phyloP scores from a whole-genome alignment of 202 grass and related monocot genomes.

The Digitaria exilis region DNA sequence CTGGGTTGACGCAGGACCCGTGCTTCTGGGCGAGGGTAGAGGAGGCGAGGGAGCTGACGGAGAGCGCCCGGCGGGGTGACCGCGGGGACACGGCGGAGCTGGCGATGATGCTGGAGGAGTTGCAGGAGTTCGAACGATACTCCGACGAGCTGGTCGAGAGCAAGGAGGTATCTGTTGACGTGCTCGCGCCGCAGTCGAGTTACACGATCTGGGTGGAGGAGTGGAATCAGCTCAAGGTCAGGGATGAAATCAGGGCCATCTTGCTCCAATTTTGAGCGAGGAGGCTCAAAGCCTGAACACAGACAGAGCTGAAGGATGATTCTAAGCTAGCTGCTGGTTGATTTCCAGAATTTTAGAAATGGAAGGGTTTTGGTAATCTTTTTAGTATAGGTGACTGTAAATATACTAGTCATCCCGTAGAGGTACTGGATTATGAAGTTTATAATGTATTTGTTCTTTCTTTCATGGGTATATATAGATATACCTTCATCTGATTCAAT shows the following conservation, averaged over 20 bases:
- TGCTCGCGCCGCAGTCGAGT: constrained; percentile 83
- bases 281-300: not conserved
- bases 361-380: not conserved
- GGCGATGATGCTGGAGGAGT: constrained; percentile 40
- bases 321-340: constrained; percentile 1
- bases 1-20: constrained; percentile 88
- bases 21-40: constrained; percentile 98
- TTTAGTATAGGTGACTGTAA: constrained; percentile 42
- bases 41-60: constrained; percentile 59
- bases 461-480: constrained; percentile 6
- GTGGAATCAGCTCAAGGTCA: constrained; percentile 72
- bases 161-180: constrained; percentile 85
- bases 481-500: constrained; percentile 1
- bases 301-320: not conserved
- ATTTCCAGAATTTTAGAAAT: constrained; percentile 17
- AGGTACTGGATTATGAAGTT: constrained; percentile 3
- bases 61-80: constrained; percentile 40
- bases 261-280: constrained; percentile 32
- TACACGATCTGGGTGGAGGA: constrained; percentile 75
- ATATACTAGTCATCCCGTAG: constrained; percentile 37
- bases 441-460: constrained; percentile 46
- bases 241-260: constrained; percentile 38
- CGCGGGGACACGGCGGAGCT: constrained; percentile 10
- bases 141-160: constrained; percentile 58
- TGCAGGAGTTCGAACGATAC: constrained; percentile 71